phyloP scores from a whole-genome alignment of 768 basidiomycete species.

The Rhodotorula paludigena region DNA sequence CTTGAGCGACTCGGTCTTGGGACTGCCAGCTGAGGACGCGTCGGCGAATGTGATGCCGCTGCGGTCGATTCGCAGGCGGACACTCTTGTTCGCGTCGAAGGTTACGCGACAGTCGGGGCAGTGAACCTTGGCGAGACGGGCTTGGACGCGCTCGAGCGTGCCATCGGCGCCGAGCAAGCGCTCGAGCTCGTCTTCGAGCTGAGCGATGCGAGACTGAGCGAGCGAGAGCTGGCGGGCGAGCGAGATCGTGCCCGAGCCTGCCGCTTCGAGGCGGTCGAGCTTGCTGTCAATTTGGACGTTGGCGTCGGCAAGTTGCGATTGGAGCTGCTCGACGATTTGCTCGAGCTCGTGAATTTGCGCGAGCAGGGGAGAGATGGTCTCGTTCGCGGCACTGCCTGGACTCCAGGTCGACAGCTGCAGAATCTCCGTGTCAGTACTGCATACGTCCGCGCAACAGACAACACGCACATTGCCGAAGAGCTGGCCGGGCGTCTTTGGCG shows the following conservation, averaged over 20 bases:
- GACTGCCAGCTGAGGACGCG: background rate
- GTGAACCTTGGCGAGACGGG: slow-evolving; percentile 23
- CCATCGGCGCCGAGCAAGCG: slow-evolving; percentile 28
- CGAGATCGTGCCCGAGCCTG: slow-evolving; percentile 45
- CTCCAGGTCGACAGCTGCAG: slow-evolving; percentile 37
- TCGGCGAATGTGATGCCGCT: slow-evolving; percentile 15
- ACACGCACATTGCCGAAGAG: slow-evolving; percentile 37
- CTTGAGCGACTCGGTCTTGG: slow-evolving; percentile 27
- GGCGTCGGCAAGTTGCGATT: slow-evolving; percentile 62
- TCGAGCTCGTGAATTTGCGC: slow-evolving; percentile 69
- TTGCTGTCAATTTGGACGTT: slow-evolving; percentile 85
- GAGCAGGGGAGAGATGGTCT: slow-evolving; percentile 58
- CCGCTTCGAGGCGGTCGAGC: slow-evolving; percentile 74
- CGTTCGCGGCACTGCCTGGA: slow-evolving; percentile 55
- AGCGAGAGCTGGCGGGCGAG: slow-evolving; percentile 36
- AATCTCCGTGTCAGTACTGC: no score
- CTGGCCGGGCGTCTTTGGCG: slow-evolving; percentile 41
- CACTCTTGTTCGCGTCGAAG: slow-evolving; percentile 36
- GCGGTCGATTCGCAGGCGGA: slow-evolving; percentile 22
- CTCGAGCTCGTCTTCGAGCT: slow-evolving; percentile 39
- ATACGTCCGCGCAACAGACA: background rate
- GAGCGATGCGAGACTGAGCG: slow-evolving; percentile 26
- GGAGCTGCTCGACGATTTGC: slow-evolving; percentile 42
- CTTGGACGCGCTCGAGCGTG: slow-evolving; percentile 20
- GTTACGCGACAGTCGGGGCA: slow-evolving; percentile 38